Conservation (phyloP, 2,329 filamentous ascomycete genomes). For the Dichotomopilus funicola region DNA sequence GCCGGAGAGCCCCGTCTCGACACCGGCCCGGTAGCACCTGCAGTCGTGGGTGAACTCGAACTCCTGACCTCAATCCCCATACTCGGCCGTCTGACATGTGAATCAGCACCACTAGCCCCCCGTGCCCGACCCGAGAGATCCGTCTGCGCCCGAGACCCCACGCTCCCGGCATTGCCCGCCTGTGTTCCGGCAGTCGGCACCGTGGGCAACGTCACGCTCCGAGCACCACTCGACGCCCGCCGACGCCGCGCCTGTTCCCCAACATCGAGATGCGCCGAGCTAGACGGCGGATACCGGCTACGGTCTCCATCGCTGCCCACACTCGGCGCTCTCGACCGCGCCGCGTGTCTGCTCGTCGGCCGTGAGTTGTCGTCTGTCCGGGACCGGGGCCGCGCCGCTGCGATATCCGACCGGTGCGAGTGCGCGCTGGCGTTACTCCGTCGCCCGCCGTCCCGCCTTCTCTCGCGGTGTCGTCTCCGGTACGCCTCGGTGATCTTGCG, state of each 20-base stretch:
- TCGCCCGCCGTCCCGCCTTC: constrained; percentile 43
- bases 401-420: constrained; percentile 32
- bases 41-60: constrained; percentile 30
- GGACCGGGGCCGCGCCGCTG: constrained; percentile 24
- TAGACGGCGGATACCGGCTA: constrained; percentile 46
- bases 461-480: constrained; percentile 63
- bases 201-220: constrained; percentile 47
- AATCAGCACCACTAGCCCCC: constrained; percentile 27
- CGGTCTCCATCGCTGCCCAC: constrained; percentile 40
- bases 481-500: constrained; percentile 88
- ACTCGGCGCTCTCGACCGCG: constrained; percentile 42
- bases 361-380: constrained; percentile 25
- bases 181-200: constrained; percentile 26
- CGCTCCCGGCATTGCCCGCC: constrained; percentile 38
- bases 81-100: constrained; percentile 33
- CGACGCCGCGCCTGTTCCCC: constrained; percentile 41
- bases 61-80: constrained; percentile 38
- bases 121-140: constrained; percentile 49
- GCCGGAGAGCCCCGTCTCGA: constrained; percentile 22
- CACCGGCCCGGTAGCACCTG: constrained; percentile 19
- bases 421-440: constrained; percentile 37
- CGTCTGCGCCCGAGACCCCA: constrained; percentile 54
- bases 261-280: constrained; percentile 43
- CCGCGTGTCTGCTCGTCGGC: constrained; percentile 30
- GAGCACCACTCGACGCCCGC: constrained; percentile 48